These are phyloP conservation scores for Galeopsis tetrahit DNA, from an alignment of 257 asterid species.

Conservation along the genomic window DNA sequence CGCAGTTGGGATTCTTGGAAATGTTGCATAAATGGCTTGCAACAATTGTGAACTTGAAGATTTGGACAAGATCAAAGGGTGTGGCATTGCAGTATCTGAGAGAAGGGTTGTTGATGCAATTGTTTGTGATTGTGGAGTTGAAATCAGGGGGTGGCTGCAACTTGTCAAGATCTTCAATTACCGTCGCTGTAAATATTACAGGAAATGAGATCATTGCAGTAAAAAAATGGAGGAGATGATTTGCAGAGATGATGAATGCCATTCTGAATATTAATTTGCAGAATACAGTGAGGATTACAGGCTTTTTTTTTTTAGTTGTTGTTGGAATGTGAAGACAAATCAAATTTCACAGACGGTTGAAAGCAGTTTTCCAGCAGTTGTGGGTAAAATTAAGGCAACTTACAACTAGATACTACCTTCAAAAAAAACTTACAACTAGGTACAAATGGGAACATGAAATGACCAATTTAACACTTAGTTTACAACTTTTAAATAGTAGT, in stretches of 20 bases:
- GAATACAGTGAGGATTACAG: background rate
- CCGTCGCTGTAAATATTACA: conserved; percentile 38
- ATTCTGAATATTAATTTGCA: conserved; percentile 24
- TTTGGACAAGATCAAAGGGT: conserved; percentile 45
- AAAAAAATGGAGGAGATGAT: conserved; percentile 22
- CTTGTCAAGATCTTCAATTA: conserved; percentile 56
- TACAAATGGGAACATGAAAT: no score
- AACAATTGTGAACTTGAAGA: conserved; percentile 62
- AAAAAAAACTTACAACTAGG: no score
- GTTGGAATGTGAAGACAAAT: background rate
- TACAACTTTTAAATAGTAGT: no score
- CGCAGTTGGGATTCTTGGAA: conserved; percentile 55
- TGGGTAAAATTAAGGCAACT: background rate
- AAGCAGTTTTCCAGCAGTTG: conserved; percentile 31
- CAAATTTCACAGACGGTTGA: conserved; percentile 11
- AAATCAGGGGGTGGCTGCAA: conserved; percentile 57
- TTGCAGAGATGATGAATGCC: conserved; percentile 42
- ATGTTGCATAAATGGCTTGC: conserved; percentile 64
- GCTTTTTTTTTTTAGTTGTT: background rate
- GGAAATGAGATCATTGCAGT: conserved; percentile 28
- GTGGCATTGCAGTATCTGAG: conserved; percentile 57
- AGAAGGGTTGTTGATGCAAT: conserved; percentile 55
- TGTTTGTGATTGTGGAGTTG: conserved; percentile 56
- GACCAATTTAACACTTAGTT: no score
- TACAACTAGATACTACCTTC: no score